Conservation (phyloP, 2,329 filamentous ascomycete genomes). For the Ophiosphaerella narmari region DNA sequence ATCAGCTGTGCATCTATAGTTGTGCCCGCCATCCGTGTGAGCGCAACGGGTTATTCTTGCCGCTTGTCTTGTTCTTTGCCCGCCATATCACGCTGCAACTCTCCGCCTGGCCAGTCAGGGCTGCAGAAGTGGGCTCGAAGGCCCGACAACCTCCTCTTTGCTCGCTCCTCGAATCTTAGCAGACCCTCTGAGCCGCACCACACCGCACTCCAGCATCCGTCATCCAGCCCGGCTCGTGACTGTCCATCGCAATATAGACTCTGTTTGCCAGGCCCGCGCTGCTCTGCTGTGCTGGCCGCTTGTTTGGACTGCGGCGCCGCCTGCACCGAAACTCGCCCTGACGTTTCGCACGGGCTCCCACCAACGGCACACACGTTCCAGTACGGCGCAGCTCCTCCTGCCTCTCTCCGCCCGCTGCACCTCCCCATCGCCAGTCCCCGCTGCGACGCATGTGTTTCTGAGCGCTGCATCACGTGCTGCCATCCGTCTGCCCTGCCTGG, state of each 20-base stretch:
- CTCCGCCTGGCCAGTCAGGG: slow-evolving; percentile 31
- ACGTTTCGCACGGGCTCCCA: slow-evolving; percentile 37
- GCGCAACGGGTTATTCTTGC: not conserved
- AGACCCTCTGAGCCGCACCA: slow-evolving; percentile 23
- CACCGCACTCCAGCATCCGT: slow-evolving; percentile 16
- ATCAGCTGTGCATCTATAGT: too few relatives aligned
- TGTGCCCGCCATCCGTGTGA: too few relatives aligned
- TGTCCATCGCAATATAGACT: slow-evolving; percentile 14
- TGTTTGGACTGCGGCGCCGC: slow-evolving; percentile 17
- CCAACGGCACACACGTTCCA: slow-evolving; percentile 42
- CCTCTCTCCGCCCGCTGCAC: slow-evolving; percentile 12
- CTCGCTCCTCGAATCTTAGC: slow-evolving; percentile 29
- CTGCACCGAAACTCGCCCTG: slow-evolving; percentile 23
- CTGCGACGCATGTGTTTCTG: slow-evolving; percentile 36
- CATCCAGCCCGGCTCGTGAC: slow-evolving; percentile 17
- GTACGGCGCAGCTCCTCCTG: slow-evolving; percentile 18
- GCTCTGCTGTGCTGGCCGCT: slow-evolving; percentile 18
- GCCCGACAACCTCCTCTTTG: slow-evolving; percentile 25
- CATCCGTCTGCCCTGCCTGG: slow-evolving; percentile 19
- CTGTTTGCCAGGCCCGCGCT: slow-evolving; percentile 7
- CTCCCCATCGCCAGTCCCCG: slow-evolving; percentile 11
- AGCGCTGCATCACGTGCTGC: slow-evolving; percentile 19
- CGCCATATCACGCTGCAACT: slow-evolving; percentile 27
- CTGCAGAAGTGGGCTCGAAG: slow-evolving; percentile 28
- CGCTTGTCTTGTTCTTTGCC: slow-evolving; percentile 1